Conservation (phyloP, 2,329 filamentous ascomycete genomes). For the Fusarium sp. region DNA sequence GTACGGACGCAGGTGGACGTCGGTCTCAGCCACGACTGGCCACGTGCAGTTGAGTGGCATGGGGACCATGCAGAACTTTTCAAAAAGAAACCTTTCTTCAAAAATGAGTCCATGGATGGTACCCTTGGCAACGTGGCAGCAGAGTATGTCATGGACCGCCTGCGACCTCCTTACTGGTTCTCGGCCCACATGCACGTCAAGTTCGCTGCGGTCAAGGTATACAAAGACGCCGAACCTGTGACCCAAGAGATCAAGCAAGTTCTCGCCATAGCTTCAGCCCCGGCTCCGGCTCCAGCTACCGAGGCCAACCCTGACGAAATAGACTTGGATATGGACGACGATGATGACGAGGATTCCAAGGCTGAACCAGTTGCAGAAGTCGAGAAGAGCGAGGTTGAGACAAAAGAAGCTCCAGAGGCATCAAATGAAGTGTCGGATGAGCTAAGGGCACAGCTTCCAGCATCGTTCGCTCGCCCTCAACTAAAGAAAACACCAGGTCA, state of each 20-base stretch:
- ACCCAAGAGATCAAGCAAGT: conserved; percentile 15
- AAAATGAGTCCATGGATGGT: conserved; percentile 77
- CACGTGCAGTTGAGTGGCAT: conserved; percentile 79
- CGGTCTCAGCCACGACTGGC: conserved; percentile 96
- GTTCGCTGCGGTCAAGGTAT: conserved; percentile 75
- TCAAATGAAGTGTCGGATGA: conserved; percentile 63
- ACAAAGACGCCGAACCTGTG: conserved; percentile 52
- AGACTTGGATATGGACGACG: conserved; percentile 71
- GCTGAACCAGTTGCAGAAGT: neutral
- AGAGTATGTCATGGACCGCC: conserved; percentile 78
- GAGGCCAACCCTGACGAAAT: conserved; percentile 73
- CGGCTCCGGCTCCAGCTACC: conserved; percentile 11
- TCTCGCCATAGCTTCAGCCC: neutral
- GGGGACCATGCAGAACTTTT: conserved; percentile 78
- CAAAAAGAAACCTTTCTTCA: conserved; percentile 76
- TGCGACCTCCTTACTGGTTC: conserved; percentile 91
- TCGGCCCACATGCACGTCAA: conserved; percentile 93
- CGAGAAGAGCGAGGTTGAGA: neutral
- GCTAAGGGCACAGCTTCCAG: conserved; percentile 78
- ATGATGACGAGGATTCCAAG: conserved; percentile 47
- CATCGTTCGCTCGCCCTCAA: conserved; percentile 69
- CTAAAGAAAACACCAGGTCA: conserved; percentile 60
- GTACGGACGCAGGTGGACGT: conserved; percentile 89
- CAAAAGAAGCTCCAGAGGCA: conserved; percentile 20
- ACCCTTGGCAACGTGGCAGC: conserved; percentile 84